phyloP scores from a whole-genome alignment of 1,139 yeast species.

The Ogataea hybrid region DNA sequence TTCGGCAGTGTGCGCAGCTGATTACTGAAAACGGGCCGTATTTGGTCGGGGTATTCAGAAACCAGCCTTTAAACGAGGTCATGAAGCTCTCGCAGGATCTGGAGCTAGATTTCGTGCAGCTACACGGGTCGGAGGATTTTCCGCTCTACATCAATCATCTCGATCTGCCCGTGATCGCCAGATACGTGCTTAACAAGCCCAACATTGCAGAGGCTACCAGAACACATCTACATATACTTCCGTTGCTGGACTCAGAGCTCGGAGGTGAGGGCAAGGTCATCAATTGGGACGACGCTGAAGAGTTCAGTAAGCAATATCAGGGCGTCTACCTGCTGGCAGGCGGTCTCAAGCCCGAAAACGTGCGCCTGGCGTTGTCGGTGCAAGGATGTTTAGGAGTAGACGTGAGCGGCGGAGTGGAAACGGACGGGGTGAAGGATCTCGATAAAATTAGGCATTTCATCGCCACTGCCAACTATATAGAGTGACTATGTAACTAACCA shows the following conservation, averaged over 20 bases:
- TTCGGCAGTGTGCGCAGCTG: conserved; percentile 33
- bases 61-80: conserved; percentile 70
- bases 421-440: conserved; percentile 68
- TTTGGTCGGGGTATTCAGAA: conserved; percentile 87
- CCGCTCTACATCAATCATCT: conserved; percentile 41
- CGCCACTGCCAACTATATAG: conserved; percentile 38
- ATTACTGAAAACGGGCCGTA: conserved; percentile 58
- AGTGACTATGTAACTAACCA: conserved; percentile 40
- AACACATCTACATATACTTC: conserved; percentile 42
- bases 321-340: conserved; percentile 79
- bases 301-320: conserved; percentile 36
- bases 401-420: conserved; percentile 94
- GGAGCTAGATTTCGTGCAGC: conserved; percentile 73
- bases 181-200: conserved; percentile 65
- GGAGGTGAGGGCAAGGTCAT: conserved; percentile 89
- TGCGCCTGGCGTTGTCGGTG: conserved; percentile 46
- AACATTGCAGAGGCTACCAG: conserved; percentile 31
- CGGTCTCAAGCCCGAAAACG: conserved; percentile 77
- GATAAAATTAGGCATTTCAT: conserved; percentile 60
- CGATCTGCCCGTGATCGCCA: conserved; percentile 60
- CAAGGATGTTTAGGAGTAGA: conserved; percentile 79
- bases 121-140: conserved; percentile 83
- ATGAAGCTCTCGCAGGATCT: conserved; percentile 44
- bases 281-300: conserved; percentile 60
- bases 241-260: conserved; percentile 79